Evolutionary conservation across 2,329 filamentous ascomycete species (phyloP), one percentile per base, ranked within the genome.

Genomic region (Penicillium sp.): DNA sequence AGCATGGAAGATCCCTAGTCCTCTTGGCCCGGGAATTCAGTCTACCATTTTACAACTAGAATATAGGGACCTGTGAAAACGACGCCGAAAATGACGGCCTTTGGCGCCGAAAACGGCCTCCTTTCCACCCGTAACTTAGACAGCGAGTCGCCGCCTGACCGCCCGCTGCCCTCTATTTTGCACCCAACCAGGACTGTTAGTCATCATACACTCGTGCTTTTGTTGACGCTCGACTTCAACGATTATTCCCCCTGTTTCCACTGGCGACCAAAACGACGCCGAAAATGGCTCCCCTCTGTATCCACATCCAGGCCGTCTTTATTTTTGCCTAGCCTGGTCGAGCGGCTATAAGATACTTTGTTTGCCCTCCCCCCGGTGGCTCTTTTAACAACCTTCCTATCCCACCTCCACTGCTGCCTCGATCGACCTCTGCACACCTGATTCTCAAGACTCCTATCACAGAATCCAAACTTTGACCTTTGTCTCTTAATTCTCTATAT

Each of bases 51-150:
- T 22, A 55, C 53, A 57, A 24, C 33, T 58, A 58, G 56, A 59
- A 60, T 58, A 40, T 60, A 41, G 44, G 57, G 50, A 54, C 54
- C 54, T 55, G 52, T 57, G 55, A 57, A 57, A 57, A 47, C 16
- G 52, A 58, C 44, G 52, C 56, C 44, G 53, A 61, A 59, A 58
- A 62, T 60, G 51, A 56, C 54, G 1, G 44, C 56, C 51, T 53
- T 48, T 44, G 51, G 48, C 31, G 54, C 55, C 47, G 57, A 53
- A 56, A 58, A 58, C 55, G 48, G 55, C 51, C 39, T 39, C 51
- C 53, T 62, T 60, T 58, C 54, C 45, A 58, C 54, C 52, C 45
- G 52, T 61, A 60, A 54, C 22, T 56, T 57, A 28, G 40, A n/a
- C 20, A 10, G 22, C 42, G 40, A 54, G 51, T 51, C 44, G 45